Evolutionary conservation across 495 filamentous ascomycete species (phyloP), one percentile per base, ranked within the genome.

Genomic region (Halenospora varia): DNA sequence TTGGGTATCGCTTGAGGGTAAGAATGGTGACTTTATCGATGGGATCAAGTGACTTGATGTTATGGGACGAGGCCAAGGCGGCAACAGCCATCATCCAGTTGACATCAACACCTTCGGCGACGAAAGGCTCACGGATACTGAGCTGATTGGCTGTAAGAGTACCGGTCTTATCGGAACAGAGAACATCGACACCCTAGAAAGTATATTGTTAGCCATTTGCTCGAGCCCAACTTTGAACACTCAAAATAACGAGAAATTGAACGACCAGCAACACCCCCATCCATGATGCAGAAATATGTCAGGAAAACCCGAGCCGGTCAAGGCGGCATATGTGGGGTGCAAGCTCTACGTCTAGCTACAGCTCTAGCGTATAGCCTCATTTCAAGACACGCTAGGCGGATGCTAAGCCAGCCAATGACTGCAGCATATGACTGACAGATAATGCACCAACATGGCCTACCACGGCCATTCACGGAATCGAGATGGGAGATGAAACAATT

Each of bases 1-100:
- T 87, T 69, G 85, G 86, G 76, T 87, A 88, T 54, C 86, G 79
- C 65, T 84, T 85, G 66, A 89, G 78, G 40, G 86, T 89, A 54
- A 88, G 78, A 63, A 88, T 83, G 22, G 85, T 89, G 60, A 88
- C 83, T 71, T 89, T 89, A 73, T 89, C 86, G 69, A 89, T 88
- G 64, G 85, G 86, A 68, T 89, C 85, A 48, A 89, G 78, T 65
- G 85, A 86, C 77, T 88, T 89, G 70, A 86, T 75, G 74, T 88
- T 89, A 75, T 89, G 85, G 57, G 85, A 88, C 45, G 86, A 89
- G 56, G 86, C 86, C 52, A 89, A 80, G 59, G 84, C 86, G 48
- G 86, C 85, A 57, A 87, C 83, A 58, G 85, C 84, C 84, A 89
- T 87, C 84, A 88, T 87, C 85, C 85, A 89, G 75, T 88, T 85